phyloP scores from a whole-genome alignment of 306 rosid genomes.

The Crotalaria pallida region DNA sequence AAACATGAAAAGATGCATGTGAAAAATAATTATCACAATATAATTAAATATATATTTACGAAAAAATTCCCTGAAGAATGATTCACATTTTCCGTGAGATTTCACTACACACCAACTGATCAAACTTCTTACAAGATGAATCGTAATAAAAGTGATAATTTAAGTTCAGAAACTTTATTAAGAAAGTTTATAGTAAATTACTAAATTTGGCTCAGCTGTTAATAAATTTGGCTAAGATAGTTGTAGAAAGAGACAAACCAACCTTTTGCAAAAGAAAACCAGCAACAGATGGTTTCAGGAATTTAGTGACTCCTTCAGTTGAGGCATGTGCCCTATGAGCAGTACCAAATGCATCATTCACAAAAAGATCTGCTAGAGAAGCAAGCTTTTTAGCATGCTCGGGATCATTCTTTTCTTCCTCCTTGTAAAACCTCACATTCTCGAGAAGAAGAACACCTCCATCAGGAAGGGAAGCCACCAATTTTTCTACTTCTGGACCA shows the following conservation, averaged over 20 bases:
- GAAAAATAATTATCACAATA: neutral
- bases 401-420: conserved; percentile 96
- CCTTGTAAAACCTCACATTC: conserved; percentile 96
- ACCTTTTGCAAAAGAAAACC: conserved; percentile 99
- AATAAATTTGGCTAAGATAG: neutral
- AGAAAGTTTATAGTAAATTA: neutral
- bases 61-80: neutral
- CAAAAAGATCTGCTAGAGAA: conserved; percentile 81
- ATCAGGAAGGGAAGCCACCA: conserved; percentile 78
- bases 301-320: conserved; percentile 97
- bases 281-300: conserved; percentile 92
- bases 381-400: conserved; percentile 96
- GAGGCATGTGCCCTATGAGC: conserved; percentile 99
- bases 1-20: conserved; percentile 12
- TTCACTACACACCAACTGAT: neutral
- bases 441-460: conserved; percentile 96
- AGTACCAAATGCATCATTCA: conserved; percentile 97
- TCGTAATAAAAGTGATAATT: neutral
- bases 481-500: conserved; percentile 90
- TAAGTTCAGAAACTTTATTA: neutral
- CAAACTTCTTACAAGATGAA: neutral
- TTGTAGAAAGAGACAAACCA: conserved; percentile 5
- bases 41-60: conserved; percentile 11
- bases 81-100: neutral
- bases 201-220: neutral